Evolutionary conservation across 768 basidiomycete genomes (phyloP).

Genomic region (Rhizopogon roseolus): DNA sequence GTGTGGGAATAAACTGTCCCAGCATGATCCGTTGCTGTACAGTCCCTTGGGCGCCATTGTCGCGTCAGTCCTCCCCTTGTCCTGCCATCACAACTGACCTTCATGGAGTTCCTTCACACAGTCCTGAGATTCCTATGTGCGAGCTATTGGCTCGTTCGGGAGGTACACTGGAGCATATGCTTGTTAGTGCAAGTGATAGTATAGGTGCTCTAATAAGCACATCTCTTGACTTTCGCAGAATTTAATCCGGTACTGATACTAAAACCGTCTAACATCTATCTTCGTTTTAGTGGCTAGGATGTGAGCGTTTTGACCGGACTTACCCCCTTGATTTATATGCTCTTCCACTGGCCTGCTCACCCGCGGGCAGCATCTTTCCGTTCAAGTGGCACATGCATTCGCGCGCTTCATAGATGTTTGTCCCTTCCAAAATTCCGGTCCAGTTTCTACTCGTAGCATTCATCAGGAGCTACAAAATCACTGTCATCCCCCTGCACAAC

Average conservation of each 20-base stretch:
- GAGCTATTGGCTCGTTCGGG: conserved; percentile 36
- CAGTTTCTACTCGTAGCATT: neutral
- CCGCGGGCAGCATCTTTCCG: neutral
- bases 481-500: conserved; percentile 10
- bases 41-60: too few species aligned
- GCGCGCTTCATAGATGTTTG: conserved; percentile 36
- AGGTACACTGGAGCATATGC: conserved; percentile 30
- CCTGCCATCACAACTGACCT: too few species aligned
- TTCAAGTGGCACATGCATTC: conserved; percentile 31
- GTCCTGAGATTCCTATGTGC: conserved; percentile 43
- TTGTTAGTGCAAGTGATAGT: conserved; percentile 29
- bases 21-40: too few species aligned
- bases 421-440: neutral
- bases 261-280: neutral
- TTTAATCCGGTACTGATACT: too few species aligned
- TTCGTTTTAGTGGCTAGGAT: conserved; percentile 42
- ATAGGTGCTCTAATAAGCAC: conserved; percentile 30
- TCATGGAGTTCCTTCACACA: conserved; percentile 29
- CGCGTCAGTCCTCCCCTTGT: too few species aligned
- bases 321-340: conserved; percentile 31
- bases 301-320: conserved; percentile 35
- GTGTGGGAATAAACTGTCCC: too few species aligned
- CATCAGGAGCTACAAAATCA: conserved; percentile 27
- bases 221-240: conserved; percentile 18
- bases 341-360: conserved; percentile 34